Percentiles rank a stretch among this genome's conserved stretches.
Evolutionary conservation across 768 basidiomycete species (phyloP).

Genomic region (Chalciporus pseudorubinellus): DNA sequence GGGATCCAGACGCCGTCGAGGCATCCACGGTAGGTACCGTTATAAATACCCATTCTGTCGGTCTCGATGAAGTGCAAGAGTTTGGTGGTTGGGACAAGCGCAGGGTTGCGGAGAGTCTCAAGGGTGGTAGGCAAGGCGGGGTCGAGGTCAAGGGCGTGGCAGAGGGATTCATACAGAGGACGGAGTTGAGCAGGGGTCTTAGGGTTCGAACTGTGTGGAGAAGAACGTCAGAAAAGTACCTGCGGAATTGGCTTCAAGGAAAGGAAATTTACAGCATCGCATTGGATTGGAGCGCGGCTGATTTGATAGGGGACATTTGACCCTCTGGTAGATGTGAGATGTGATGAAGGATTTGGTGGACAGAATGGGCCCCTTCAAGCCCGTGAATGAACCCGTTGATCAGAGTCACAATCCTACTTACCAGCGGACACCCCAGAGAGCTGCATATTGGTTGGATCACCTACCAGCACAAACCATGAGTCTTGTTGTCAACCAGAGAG

Average conservation of each 20-base stretch:
- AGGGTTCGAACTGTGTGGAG: constrained; percentile 45
- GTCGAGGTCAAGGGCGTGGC: constrained; percentile 53
- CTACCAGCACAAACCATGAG: constrained; percentile 32
- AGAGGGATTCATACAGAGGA: constrained; percentile 64
- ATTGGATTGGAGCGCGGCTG: constrained; percentile 71
- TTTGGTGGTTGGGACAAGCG: constrained; percentile 43
- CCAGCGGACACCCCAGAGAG: constrained; percentile 74
- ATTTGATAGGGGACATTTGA: constrained; percentile 58
- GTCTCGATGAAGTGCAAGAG: constrained; percentile 61
- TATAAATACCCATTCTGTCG: constrained; percentile 46
- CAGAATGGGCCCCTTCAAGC: constrained; percentile 63
- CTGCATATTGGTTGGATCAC: constrained; percentile 58
- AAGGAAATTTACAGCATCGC: constrained; percentile 55
- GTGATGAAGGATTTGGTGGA: constrained; percentile 72
- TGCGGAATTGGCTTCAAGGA: neutral
- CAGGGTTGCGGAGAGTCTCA: constrained; percentile 47
- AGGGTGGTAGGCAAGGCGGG: constrained; percentile 50
- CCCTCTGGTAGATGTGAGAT: constrained; percentile 60
- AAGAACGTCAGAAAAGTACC: neutral
- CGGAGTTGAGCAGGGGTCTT: constrained; percentile 58
- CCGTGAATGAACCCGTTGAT: neutral
- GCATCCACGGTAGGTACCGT: constrained; percentile 69
- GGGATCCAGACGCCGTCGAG: constrained; percentile 60
- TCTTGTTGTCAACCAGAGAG: neutral
- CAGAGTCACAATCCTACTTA: constrained; percentile 15